Base-by-base conservation (phyloP, 495 filamentous ascomycete genomes). In the Rhizodiscina lignyota region DNA sequence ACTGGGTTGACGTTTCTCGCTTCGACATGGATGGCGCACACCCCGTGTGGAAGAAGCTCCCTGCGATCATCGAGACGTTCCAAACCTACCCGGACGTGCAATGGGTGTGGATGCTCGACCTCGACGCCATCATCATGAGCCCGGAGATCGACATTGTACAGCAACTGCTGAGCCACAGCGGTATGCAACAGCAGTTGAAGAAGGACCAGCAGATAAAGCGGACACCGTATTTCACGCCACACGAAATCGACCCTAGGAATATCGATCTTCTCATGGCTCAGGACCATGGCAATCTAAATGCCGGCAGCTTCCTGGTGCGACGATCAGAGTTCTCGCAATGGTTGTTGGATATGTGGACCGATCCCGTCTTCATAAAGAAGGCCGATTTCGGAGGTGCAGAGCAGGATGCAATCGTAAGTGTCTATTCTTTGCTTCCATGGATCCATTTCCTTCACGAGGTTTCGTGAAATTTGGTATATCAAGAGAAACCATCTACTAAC, bases 61-160 rank as follows among this genome's bases (percentile, higher is more conserved):
- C 55, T 20, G 52, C 55, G 8, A 53, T 59, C 22, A 44, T 48
- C 8, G 55, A 59, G 19, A 43, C 50, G 3, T 59, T 59, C 38
- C 38, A 43, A 23, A 41, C 40, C 1, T 40, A 49, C 44, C 55
- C 55, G 1, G 40, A 50, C 4, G 55, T 53, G 27, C 42, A 59
- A 35, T 59, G 55, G 55, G 32, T 59, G 22, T 59, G 54, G 55
- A 53, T 53, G 41, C 38, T 58, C 29, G 55, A 59, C 40, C 40
- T 55, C 15, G 55, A 59, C 39, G 53, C 56, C 17, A 56, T 59
- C 39, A 35, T 59, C 37, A 59, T 59, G 55, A 49, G 43, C 2
- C 55, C 55, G 8, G 16, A 24, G 5, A 28, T 45, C 6, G 35
- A 45, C 29, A 22, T 59, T 11, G 37, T 32, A 12, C 18, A 39